Conservation (phyloP, 2,329 filamentous ascomycete species). For the Teratosphaeria viscida region DNA sequence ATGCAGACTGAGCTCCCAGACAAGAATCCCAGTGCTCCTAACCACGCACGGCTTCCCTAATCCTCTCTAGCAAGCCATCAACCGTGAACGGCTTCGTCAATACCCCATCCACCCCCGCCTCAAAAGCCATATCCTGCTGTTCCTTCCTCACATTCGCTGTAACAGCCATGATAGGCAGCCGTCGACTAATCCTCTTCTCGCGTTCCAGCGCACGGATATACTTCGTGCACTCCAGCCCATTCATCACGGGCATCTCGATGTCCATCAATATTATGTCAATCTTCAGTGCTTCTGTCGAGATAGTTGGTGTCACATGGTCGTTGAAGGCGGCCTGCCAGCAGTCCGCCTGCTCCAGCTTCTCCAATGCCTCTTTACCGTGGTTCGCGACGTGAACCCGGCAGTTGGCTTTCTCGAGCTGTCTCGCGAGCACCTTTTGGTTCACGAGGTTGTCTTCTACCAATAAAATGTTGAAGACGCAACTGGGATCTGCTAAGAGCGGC, state of each 20-base stretch:
- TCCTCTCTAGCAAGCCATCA: slow-evolving; percentile 10
- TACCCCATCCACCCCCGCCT: slow-evolving; percentile 14
- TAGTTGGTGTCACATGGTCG: not conserved
- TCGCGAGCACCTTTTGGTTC: slow-evolving; percentile 18
- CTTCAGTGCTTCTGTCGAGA: not conserved
- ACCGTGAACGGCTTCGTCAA: slow-evolving; percentile 18
- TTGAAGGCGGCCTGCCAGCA: slow-evolving; percentile 3
- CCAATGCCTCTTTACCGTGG: slow-evolving; percentile 17
- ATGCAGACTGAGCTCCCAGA: not conserved
- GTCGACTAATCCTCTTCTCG: slow-evolving; percentile 4
- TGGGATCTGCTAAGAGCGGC: not conserved
- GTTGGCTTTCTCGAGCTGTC: slow-evolving; percentile 13
- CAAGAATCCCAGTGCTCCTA: not conserved
- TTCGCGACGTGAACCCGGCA: slow-evolving; percentile 16
- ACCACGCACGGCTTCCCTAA: not conserved
- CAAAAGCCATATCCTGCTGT: slow-evolving; percentile 10
- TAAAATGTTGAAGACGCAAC: not conserved
- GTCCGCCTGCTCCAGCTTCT: slow-evolving; percentile 9
- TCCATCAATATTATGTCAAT: slow-evolving; percentile 18
- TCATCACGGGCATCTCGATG: slow-evolving; percentile 19
- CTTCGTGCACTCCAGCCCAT: slow-evolving; percentile 15
- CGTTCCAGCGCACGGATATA: slow-evolving; percentile 14
- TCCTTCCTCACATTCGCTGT: slow-evolving; percentile 16
- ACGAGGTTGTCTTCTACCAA: slow-evolving; percentile 15
- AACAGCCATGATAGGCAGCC: slow-evolving; percentile 14